Percentiles rank a stretch among this genome's conserved stretches.
These are phyloP conservation scores for Dicorynia guianensis DNA, from an alignment of 306 rosid genomes.

Conservation along the genomic window DNA sequence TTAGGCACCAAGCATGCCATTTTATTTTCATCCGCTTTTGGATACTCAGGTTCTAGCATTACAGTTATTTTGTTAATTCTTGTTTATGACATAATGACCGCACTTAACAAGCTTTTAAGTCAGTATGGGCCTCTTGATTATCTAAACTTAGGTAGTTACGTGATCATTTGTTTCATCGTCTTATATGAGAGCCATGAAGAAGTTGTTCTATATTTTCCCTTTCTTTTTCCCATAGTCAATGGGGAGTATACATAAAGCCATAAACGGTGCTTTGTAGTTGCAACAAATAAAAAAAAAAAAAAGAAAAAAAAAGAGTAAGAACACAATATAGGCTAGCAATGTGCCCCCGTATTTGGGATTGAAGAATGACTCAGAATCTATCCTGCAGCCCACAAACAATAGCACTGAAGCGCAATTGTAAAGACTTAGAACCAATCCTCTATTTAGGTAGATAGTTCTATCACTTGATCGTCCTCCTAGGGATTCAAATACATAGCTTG, in stretches of 20 bases:
- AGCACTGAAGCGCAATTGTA: background rate
- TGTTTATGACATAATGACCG: background rate
- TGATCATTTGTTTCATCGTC: background rate
- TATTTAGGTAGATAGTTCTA: slow-evolving; percentile 15
- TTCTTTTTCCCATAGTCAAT: background rate
- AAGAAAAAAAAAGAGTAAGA: background rate
- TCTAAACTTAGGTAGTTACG: slow-evolving; percentile 9
- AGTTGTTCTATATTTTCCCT: background rate
- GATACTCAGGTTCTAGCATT: background rate
- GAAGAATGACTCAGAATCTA: background rate
- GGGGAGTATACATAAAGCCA: background rate
- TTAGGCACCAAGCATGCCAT: background rate
- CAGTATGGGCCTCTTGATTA: background rate
- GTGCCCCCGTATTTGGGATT: background rate
- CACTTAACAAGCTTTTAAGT: background rate
- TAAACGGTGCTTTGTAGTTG: background rate
- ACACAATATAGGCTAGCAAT: background rate
- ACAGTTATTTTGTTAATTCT: background rate
- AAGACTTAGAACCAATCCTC: slow-evolving; percentile 11
- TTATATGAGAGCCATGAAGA: slow-evolving; percentile 4
- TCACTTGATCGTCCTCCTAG: background rate
- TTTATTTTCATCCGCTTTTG: background rate
- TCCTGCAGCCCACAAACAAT: background rate
- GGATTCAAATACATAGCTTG: background rate
- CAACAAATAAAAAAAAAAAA: background rate